A percentile compares a stretch with the other conserved stretches of the same genome.
Evolutionary conservation across 2,329 filamentous ascomycete species (phyloP).

Genomic region (Cercospora nicotianae): DNA sequence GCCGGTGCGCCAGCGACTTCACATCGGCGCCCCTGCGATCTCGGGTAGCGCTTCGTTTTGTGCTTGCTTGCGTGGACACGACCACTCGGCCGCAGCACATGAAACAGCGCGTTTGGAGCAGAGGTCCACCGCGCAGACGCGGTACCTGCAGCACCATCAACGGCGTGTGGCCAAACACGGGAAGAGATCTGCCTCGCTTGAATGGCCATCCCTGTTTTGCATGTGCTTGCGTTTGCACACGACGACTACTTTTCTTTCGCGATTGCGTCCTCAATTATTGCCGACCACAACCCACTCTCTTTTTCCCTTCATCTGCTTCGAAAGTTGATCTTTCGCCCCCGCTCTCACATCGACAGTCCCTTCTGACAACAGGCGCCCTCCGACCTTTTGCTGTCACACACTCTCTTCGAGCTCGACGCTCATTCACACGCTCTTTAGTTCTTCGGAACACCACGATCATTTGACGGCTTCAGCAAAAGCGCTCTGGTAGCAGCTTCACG

Average conservation of each 20-base stretch:
- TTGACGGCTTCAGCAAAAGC: conserved; percentile 30
- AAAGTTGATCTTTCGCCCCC: neutral
- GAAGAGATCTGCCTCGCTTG: neutral
- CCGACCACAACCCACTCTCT: conserved; percentile 10
- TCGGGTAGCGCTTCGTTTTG: conserved; percentile 2
- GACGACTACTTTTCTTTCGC: conserved; percentile 7
- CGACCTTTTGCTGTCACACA: conserved; percentile 33
- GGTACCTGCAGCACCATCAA: neutral
- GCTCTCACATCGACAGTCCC: conserved; percentile 20
- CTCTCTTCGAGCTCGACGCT: conserved; percentile 40
- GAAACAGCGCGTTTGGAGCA: conserved; percentile 20
- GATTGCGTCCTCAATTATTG: neutral
- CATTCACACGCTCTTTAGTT: conserved; percentile 30
- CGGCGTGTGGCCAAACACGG: neutral
- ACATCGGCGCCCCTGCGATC: neutral
- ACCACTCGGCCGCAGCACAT: conserved; percentile 15
- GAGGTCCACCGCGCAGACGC: conserved; percentile 19
- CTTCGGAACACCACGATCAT: conserved; percentile 40
- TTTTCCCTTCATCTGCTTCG: conserved; percentile 17
- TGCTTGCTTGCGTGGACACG: conserved; percentile 20
- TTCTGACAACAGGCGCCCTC: conserved; percentile 21
- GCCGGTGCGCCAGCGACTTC: neutral
- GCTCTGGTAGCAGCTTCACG: conserved; percentile 43
- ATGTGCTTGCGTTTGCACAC: conserved; percentile 14
- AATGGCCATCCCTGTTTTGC: conserved; percentile 16